These are phyloP conservation scores for Trichophyton equinum DNA, from an alignment of 2,329 filamentous ascomycete genomes.

Conservation along the genomic window DNA sequence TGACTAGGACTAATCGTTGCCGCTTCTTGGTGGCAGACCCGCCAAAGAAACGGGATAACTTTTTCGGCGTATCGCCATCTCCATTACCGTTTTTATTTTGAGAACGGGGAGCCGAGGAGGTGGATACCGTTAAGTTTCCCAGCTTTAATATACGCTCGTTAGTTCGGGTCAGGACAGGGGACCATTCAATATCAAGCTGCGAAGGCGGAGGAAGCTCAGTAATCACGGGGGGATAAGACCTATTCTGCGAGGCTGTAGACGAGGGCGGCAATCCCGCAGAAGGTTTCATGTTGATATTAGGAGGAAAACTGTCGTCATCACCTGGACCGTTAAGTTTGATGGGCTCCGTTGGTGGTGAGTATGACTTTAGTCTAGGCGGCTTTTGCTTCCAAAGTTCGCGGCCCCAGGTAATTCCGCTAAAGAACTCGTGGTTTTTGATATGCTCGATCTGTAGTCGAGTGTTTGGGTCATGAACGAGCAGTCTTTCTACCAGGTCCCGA, in stretches of 20 bases:
- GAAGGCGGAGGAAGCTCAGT: conserved; percentile 94
- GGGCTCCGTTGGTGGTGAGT: conserved; percentile 63
- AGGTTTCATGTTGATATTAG: conserved; percentile 27
- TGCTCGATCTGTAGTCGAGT: conserved; percentile 82
- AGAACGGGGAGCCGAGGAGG: conserved; percentile 61
- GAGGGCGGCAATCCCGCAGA: conserved; percentile 23
- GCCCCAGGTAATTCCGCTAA: conserved; percentile 75
- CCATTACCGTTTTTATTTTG: conserved; percentile 52
- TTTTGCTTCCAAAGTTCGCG: conserved; percentile 78
- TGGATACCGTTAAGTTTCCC: conserved; percentile 76
- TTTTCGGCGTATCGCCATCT: conserved; percentile 61
- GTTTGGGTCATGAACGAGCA: conserved; percentile 77
- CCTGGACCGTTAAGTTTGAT: conserved; percentile 55
- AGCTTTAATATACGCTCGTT: conserved; percentile 93
- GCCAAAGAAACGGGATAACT: conserved; percentile 86
- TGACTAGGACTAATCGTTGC: conserved; percentile 87
- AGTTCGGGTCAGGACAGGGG: conserved; percentile 74
- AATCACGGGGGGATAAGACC: conserved; percentile 67
- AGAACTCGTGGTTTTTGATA: conserved; percentile 93
- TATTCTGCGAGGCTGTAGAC: conserved; percentile 45
- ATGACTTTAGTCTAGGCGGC: conserved; percentile 73
- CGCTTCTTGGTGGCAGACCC: conserved; percentile 84
- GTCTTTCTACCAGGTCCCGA: conserved; percentile 76
- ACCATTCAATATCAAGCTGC: conserved; percentile 97
- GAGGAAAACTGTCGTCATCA: conserved; percentile 30